A percentile compares a stretch with the other conserved stretches of the same genome.
These are phyloP conservation scores for Trebouxia sp. DNA, from an alignment of 139 green algal genomes.

Conservation along the genomic window DNA sequence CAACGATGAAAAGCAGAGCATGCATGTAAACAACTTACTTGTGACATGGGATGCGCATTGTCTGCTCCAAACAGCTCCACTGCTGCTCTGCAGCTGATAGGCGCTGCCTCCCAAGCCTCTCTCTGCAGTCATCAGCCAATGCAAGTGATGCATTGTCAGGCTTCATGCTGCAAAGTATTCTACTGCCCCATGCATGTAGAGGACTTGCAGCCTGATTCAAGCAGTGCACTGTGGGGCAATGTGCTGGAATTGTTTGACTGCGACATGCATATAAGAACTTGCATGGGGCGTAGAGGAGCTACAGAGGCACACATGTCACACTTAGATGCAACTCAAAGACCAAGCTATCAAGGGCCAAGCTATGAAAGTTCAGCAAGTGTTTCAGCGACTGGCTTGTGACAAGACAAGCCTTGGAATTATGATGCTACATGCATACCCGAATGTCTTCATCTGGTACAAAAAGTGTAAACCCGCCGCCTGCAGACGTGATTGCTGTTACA, in stretches of 20 bases:
- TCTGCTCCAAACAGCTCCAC: slow-evolving; percentile 68
- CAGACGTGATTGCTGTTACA: not conserved
- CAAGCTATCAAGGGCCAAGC: not conserved
- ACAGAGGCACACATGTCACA: too few relatives aligned
- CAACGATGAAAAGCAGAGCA: not conserved
- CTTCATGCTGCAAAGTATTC: too few relatives aligned
- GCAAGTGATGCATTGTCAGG: too few relatives aligned
- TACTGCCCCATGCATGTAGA: not conserved
- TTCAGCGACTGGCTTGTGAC: not conserved
- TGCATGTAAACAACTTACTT: slow-evolving; percentile 45
- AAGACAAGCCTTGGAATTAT: not conserved
- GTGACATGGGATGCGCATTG: slow-evolving; percentile 50
- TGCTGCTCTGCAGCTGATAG: slow-evolving; percentile 45
- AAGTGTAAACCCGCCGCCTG: slow-evolving; percentile 38
- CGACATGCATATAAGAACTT: too few relatives aligned
- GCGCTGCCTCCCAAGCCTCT: not conserved
- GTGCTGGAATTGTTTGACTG: too few relatives aligned
- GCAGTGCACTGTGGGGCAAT: too few relatives aligned
- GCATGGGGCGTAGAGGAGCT: too few relatives aligned
- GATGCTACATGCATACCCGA: not conserved
- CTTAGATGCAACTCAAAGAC: too few relatives aligned
- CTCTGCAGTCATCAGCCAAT: not conserved
- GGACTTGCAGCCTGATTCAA: not conserved
- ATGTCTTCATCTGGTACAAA: slow-evolving; percentile 50
- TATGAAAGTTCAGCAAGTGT: not conserved